Evolutionary conservation across 352 stramenopile species (phyloP), one percentile per base, ranked within the genome.

Genomic region (Phytophthora melonis): DNA sequence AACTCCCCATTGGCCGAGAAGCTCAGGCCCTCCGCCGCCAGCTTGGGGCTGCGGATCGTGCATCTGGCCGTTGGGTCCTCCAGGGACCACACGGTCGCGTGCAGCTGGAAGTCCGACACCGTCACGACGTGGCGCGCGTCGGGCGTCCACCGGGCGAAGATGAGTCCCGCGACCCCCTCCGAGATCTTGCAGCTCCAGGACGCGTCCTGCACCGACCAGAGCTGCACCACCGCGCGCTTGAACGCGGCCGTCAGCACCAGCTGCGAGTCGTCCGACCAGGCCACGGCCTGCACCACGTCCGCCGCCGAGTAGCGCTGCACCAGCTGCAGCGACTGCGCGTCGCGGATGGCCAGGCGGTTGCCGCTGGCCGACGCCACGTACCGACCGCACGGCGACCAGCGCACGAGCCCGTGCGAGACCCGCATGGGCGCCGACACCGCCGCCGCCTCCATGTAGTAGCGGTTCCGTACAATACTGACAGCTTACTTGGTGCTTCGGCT

Each of bases 61-160:
- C 78, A 90, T 25, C 89, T 84, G 21, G 82, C 82, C 6, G 75
- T 74, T 23, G 79, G 68, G 58, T 93, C 82, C n/a, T 79, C 49
- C 5, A 96, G 75, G 19, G 86, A 94, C 89, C 89, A 96, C 32
- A 96, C 86, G 3, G 85, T 95, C 25, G 86, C 88, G 56, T 95
- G 88, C 23, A 96, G 72, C 66, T 93, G 88, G 56, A 96, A 96
- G 72, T 96, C 89, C n/a, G 89, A 90, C 13, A 96, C 84, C 0
- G 88, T 95, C 59, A 96, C 73, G 5, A 94, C 59, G 52, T 96
- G 89, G 16, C 86, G 82, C 53, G 85, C 74, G 39, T 92, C 87
- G 0, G 89, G 85, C 0, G 74, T 69, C 89, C 89, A 96, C 43
- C 77, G 68, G 3, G 72, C 81, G 41, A 66, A 50, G 36, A 89